A percentile compares a stretch with the other conserved stretches of the same genome.
phyloP scores from a whole-genome alignment of 2,329 filamentous ascomycete species.

The Tolypocladium inflatum region DNA sequence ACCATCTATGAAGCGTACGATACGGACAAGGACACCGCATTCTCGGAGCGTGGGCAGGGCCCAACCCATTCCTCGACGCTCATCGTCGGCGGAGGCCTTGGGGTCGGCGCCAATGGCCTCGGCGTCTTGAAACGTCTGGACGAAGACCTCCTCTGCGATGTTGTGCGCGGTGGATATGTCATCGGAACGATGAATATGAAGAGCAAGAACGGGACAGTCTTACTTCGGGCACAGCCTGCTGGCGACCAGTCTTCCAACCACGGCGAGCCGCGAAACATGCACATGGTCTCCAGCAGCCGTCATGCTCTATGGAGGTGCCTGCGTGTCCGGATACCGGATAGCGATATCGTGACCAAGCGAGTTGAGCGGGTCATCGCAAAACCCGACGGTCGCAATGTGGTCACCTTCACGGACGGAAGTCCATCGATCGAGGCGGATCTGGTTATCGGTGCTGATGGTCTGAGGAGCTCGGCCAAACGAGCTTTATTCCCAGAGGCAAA shows the following conservation, averaged over 20 bases:
- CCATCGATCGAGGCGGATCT: conserved; percentile 12
- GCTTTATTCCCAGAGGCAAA: conserved; percentile 12
- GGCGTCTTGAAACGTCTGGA: conserved; percentile 13
- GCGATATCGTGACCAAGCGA: conserved; percentile 10
- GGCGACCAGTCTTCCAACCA: not conserved
- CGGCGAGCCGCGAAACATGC: conserved; percentile 2
- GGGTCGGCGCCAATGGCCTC: conserved; percentile 14
- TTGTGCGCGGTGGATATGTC: conserved; percentile 12
- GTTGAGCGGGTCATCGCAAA: conserved; percentile 9
- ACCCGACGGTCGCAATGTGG: conserved; percentile 6
- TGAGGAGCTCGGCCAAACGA: conserved; percentile 9
- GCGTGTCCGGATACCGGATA: conserved; percentile 10
- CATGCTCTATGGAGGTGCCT: conserved; percentile 14
- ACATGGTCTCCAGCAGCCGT: conserved; percentile 12
- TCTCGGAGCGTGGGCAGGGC: conserved; percentile 8
- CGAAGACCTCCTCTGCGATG: conserved; percentile 10
- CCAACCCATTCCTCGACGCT: conserved; percentile 13
- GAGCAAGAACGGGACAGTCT: conserved; percentile 11
- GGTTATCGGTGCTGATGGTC: conserved; percentile 15
- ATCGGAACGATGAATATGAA: conserved; percentile 11
- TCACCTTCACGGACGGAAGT: conserved; percentile 12
- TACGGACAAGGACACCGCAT: conserved; percentile 8
- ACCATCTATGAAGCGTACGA: conserved; percentile 16
- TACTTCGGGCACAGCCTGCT: conserved; percentile 10
- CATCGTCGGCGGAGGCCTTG: conserved; percentile 14